Evolutionary conservation across 1,139 yeast genomes (phyloP).

Genomic region (Zygosaccharomyces sapae): DNA sequence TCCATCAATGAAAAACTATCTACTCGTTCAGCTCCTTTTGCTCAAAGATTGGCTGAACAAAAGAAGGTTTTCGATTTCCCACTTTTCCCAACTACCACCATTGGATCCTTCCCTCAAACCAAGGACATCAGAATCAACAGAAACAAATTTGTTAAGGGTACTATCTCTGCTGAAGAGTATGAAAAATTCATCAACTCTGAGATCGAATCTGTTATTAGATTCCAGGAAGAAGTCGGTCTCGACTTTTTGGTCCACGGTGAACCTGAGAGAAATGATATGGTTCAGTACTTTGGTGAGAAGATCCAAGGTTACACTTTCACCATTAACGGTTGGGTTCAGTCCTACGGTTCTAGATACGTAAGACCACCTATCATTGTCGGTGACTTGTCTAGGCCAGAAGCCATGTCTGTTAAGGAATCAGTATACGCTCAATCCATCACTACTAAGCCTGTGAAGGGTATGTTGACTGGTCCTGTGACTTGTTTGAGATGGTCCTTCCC

Average conservation of each 20-base stretch:
- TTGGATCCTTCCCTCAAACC: constrained; percentile 99
- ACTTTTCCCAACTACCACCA: constrained; percentile 98
- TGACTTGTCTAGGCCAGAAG: constrained; percentile 96
- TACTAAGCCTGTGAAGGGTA: constrained; percentile 97
- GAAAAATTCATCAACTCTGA: constrained; percentile 95
- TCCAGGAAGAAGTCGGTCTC: constrained; percentile 98
- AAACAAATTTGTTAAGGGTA: constrained; percentile 97
- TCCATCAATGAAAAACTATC: constrained; percentile 74
- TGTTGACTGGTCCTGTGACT: constrained; percentile 99
- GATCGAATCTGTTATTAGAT: constrained; percentile 90
- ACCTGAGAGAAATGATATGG: constrained; percentile 99
- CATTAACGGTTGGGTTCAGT: constrained; percentile 99
- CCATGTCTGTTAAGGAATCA: constrained; percentile 99
- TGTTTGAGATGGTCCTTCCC: constrained; percentile 99
- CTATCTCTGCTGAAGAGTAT: constrained; percentile 89
- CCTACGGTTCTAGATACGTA: constrained; percentile 99
- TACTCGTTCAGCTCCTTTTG: constrained; percentile 83
- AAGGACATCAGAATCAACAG: constrained; percentile 98
- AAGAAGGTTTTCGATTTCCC: constrained; percentile 87
- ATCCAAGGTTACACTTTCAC: constrained; percentile 97
- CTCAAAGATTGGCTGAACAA: constrained; percentile 83
- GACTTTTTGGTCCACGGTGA: constrained; percentile 99
- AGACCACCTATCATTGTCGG: constrained; percentile 99
- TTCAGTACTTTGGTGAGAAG: constrained; percentile 99
- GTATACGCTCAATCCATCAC: constrained; percentile 98